Evolutionary conservation across 768 basidiomycete genomes (phyloP).

Genomic region (Agrocybe praecox): DNA sequence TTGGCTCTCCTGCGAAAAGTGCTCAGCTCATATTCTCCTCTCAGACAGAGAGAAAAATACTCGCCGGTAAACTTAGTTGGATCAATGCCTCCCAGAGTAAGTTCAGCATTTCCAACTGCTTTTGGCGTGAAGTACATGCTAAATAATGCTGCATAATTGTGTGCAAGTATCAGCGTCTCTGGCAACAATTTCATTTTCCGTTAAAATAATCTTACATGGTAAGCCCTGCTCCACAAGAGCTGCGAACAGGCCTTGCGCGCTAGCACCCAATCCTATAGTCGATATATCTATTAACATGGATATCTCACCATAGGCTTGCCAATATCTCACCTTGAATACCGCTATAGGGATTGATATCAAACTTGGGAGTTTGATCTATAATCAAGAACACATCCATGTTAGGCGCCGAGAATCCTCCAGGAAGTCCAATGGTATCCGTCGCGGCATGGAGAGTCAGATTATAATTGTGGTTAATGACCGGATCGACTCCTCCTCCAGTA

Average conservation of each 20-base stretch:
- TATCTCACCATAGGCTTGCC: not conserved
- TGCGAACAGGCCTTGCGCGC: slow-evolving; percentile 52
- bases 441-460: slow-evolving; percentile 45
- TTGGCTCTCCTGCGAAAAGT: slow-evolving; percentile 36
- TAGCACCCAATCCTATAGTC: slow-evolving; percentile 47
- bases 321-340: slow-evolving; percentile 49
- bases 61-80: slow-evolving; percentile 50
- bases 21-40: slow-evolving; percentile 7
- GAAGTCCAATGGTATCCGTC: slow-evolving; percentile 49
- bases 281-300: not conserved
- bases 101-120: slow-evolving; percentile 49
- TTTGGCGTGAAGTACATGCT: slow-evolving; percentile 52
- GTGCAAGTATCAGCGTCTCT: slow-evolving; percentile 1
- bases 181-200: no score
- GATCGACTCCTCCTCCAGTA: slow-evolving; percentile 58
- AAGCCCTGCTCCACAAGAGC: slow-evolving; percentile 48
- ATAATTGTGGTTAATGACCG: slow-evolving; percentile 49
- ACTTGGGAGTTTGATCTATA: slow-evolving; percentile 53
- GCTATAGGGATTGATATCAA: slow-evolving; percentile 56
- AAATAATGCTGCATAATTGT: slow-evolving; percentile 41
- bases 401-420: slow-evolving; percentile 41
- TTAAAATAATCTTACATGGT: slow-evolving; percentile 42
- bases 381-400: slow-evolving; percentile 50
- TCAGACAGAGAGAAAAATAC: slow-evolving; percentile 12
- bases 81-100: slow-evolving; percentile 57